Base-by-base conservation (phyloP, 495 filamentous ascomycete species). In the Talaromyces nanjingensis region DNA sequence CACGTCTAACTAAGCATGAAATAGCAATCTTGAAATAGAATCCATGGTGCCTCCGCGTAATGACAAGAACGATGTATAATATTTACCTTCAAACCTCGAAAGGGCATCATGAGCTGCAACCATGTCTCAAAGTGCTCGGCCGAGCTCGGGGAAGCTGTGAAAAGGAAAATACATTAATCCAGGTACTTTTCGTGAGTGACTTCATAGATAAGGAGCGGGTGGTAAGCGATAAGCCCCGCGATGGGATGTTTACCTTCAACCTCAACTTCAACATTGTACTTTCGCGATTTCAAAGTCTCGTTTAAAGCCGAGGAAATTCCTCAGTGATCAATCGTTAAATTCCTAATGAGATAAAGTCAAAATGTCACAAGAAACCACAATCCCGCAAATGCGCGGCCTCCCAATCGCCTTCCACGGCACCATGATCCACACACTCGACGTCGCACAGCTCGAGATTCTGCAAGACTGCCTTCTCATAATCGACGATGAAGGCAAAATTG, bases 381-480 rank as follows among this genome's bases (percentile, higher is more conserved):
- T 16, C 27, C 68, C n/a, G 60, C 53, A 47, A 65, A 59, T 45
- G 64, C 65, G 45, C 61, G 67, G 16, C 65, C 69, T 16, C 0
- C 69, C 75, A 16, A 66, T 71, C n/a, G 73, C 73, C 27, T 82
- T 87, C 65, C 72, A 83, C 65, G 84, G 84, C 62, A 78, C 81
- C 0, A 57, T 84, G 4, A 81, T 86, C 64, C 83, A 87, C 71
- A 79, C 81, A 14, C 66, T 72, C 34, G 67, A 69, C 5, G 66
- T 70, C 18, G 62, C 70, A 0, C 65, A 75, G 0, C 74, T 86
- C n/a, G 75, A 81, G 64, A 74, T 85, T 57, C 68, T 81, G n/a
- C 70, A 80, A 52, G 73, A 75, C 25, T 76, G 79, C 54, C 71
- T 84, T 45, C 62, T 86, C 20, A 59, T 82, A 0, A 62, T 84